Conservation (phyloP, 2,329 filamentous ascomycete species). For the Huntiella savannae region DNA sequence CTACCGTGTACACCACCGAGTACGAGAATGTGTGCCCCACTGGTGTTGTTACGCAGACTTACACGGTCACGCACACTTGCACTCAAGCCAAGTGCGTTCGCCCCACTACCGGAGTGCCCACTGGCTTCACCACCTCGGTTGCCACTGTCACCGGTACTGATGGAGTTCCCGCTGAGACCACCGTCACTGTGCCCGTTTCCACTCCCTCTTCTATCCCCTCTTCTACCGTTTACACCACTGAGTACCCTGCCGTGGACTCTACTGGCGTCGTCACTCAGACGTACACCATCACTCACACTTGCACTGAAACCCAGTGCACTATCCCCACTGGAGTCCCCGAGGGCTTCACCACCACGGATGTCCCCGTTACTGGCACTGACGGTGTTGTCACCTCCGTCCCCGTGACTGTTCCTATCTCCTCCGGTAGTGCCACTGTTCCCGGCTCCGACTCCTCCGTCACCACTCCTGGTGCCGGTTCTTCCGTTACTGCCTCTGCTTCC, state of each 20-base stretch:
- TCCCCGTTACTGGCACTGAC: constrained; percentile 2
- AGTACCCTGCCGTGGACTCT: constrained; percentile 9
- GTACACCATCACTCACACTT: constrained; percentile 11
- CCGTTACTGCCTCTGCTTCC: background rate
- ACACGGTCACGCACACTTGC: constrained; percentile 11
- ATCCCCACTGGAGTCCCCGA: constrained; percentile 5
- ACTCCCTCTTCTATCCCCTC: background rate
- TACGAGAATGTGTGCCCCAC: constrained; percentile 7
- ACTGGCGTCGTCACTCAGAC: constrained; percentile 10
- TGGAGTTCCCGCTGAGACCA: background rate
- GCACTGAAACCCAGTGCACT: constrained; percentile 5
- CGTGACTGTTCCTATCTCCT: constrained; percentile 5
- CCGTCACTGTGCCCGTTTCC: background rate
- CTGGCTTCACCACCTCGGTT: constrained; percentile 9
- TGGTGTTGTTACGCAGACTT: constrained; percentile 11
- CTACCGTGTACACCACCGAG: constrained; percentile 9
- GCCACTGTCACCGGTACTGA: background rate
- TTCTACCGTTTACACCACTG: constrained; percentile 9
- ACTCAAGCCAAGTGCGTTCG: constrained; percentile 2
- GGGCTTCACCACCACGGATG: constrained; percentile 11
- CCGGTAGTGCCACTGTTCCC: background rate
- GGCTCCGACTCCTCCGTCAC: background rate
- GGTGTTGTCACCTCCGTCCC: background rate
- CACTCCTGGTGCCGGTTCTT: background rate
- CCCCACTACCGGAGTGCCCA: constrained; percentile 7